These are phyloP conservation scores for Babjeviella inositovora DNA, from an alignment of 805 yeast species.

Conservation along the genomic window DNA sequence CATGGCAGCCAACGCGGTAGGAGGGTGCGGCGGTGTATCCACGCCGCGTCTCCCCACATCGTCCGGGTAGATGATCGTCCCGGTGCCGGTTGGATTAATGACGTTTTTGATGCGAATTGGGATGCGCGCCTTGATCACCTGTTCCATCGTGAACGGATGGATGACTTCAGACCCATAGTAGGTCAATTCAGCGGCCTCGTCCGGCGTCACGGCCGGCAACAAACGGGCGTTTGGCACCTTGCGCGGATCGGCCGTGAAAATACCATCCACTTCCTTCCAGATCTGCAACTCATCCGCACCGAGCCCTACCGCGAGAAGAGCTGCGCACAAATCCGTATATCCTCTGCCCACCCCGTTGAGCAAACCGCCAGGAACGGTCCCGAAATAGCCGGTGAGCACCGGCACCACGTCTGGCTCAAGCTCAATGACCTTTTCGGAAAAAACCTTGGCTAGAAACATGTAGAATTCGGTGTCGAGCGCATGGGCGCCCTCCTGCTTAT, in stretches of 20 bases:
- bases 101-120: constrained; percentile 96
- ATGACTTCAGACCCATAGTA: constrained; percentile 97
- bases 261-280: constrained; percentile 99
- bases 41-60: constrained; percentile 76
- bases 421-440: constrained; percentile 30
- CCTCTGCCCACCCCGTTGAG: constrained; percentile 93
- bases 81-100: constrained; percentile 81
- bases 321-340: constrained; percentile 95
- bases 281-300: constrained; percentile 90
- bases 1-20: constrained; percentile 47
- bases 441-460: constrained; percentile 29
- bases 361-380: constrained; percentile 90
- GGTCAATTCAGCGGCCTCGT: constrained; percentile 96
- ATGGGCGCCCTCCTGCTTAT: constrained; percentile 33
- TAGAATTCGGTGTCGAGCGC: constrained; percentile 61
- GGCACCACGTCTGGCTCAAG: constrained; percentile 42
- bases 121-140: constrained; percentile 87
- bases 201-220: constrained; percentile 83
- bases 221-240: constrained; percentile 84
- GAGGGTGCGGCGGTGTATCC: constrained; percentile 90
- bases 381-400: constrained; percentile 92
- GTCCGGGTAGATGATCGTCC: constrained; percentile 91
- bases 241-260: constrained; percentile 96
- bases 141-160: constrained; percentile 99
- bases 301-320: constrained; percentile 84